Evolutionary conservation across 306 rosid species (phyloP).

Genomic region (Myrica gale): DNA sequence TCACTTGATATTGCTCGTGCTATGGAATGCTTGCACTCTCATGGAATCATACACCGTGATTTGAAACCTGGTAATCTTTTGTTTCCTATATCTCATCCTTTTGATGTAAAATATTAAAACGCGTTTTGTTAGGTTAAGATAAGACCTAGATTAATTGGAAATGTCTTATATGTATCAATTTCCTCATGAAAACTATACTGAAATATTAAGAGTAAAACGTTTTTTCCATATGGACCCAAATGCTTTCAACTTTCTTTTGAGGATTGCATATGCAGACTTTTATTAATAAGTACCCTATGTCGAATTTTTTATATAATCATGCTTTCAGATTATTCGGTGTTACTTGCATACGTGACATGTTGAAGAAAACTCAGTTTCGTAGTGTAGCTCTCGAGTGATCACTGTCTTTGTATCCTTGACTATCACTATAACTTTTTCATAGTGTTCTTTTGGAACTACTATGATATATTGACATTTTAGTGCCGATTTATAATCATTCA

Average conservation of each 20-base stretch:
- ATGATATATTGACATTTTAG: not conserved
- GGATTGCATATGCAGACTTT: not conserved
- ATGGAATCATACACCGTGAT: slow-evolving; percentile 96
- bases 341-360: not conserved
- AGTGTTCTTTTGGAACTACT: not conserved
- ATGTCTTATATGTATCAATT: not conserved
- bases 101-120: not conserved
- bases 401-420: not conserved
- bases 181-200: not conserved
- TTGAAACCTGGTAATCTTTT: slow-evolving; percentile 77
- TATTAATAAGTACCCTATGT: not conserved
- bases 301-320: not conserved
- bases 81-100: slow-evolving; percentile 4
- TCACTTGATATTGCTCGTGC: slow-evolving; percentile 91
- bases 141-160: not conserved
- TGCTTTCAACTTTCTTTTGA: not conserved
- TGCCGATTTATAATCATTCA: not conserved
- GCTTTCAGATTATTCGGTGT: not conserved
- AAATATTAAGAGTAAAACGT: no score
- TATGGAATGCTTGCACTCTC: slow-evolving; percentile 94
- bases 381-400: not conserved
- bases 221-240: not conserved
- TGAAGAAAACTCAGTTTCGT: not conserved
- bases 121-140: slow-evolving; percentile 9
- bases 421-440: not conserved